These are phyloP conservation scores for Volutella citrinella DNA, from an alignment of 2,329 filamentous ascomycete species.

Conservation along the genomic window DNA sequence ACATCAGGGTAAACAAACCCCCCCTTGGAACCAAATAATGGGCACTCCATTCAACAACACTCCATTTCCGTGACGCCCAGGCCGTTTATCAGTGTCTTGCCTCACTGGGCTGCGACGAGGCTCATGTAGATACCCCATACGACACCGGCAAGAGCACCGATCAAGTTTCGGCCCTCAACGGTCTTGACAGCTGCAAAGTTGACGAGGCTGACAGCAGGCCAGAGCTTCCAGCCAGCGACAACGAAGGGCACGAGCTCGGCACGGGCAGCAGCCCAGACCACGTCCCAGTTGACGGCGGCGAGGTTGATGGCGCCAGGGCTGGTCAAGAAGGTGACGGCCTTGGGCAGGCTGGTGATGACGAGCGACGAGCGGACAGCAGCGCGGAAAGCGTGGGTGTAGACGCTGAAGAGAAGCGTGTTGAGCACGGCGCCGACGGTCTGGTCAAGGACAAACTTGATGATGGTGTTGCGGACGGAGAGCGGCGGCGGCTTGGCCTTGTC, in stretches of 20 bases:
- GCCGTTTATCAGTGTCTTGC: too few relatives aligned
- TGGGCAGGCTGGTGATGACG: conserved; percentile 34
- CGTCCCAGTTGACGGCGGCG: conserved; percentile 40
- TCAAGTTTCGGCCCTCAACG: conserved; percentile 66
- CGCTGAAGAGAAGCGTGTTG: conserved; percentile 64
- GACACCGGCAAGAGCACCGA: conserved; percentile 70
- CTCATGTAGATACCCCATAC: conserved; percentile 76
- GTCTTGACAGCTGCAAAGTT: conserved; percentile 69
- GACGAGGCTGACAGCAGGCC: conserved; percentile 66
- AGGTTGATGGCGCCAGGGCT: conserved; percentile 42
- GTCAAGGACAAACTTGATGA: conserved; percentile 66
- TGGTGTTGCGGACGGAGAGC: conserved; percentile 61
- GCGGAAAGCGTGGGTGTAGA: conserved; percentile 56
- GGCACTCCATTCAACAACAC: too few relatives aligned
- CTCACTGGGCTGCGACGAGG: conserved; percentile 45
- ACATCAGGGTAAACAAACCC: too few relatives aligned
- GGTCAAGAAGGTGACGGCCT: conserved; percentile 33
- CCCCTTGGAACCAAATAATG: too few relatives aligned
- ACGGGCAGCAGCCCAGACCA: conserved; percentile 41
- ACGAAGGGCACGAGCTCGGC: conserved; percentile 64
- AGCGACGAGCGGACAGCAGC: conserved; percentile 43
- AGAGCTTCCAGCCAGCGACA: conserved; percentile 65
- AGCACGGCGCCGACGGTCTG: conserved; percentile 63
- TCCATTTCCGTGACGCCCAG: too few relatives aligned
- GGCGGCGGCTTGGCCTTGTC: conserved; percentile 36